Percentiles rank a stretch among this genome's conserved stretches.
These are phyloP conservation scores for Scytalidium lignicola DNA, from an alignment of 2,329 filamentous ascomycete species.

Conservation along the genomic window DNA sequence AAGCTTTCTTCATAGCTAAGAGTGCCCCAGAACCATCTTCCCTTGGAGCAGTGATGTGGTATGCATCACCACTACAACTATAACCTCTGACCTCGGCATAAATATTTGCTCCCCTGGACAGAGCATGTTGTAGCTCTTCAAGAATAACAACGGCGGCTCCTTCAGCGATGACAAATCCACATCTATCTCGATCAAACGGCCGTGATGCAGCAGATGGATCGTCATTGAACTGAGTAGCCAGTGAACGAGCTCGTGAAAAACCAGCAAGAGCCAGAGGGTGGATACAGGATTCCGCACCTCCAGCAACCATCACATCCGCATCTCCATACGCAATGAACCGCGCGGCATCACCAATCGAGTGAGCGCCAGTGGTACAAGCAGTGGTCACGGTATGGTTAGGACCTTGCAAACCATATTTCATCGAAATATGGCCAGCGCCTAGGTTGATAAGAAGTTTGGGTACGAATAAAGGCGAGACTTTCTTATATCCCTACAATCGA, in stretches of 20 bases:
- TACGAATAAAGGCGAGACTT: conserved; percentile 89
- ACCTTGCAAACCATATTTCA: conserved; percentile 83
- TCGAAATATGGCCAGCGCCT: conserved; percentile 89
- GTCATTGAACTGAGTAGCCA: conserved; percentile 77
- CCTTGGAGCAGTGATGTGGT: conserved; percentile 89
- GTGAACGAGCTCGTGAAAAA: conserved; percentile 80
- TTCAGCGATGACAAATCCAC: conserved; percentile 89
- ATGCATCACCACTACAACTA: conserved; percentile 82
- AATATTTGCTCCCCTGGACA: conserved; percentile 68
- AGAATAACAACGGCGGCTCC: conserved; percentile 83
- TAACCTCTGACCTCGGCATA: conserved; percentile 90
- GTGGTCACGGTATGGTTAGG: conserved; percentile 92
- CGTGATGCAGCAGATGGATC: conserved; percentile 67
- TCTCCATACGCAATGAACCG: conserved; percentile 88
- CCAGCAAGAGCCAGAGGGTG: conserved; percentile 90
- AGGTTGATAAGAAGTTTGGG: conserved; percentile 92
- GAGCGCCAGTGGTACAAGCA: conserved; percentile 92
- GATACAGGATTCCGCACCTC: conserved; percentile 90
- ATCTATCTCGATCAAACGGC: conserved; percentile 76
- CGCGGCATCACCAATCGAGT: conserved; percentile 91
- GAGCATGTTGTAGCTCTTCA: conserved; percentile 87
- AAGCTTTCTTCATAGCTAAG: conserved; percentile 77
- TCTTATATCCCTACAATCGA: conserved; percentile 70
- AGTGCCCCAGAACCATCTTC: conserved; percentile 78
- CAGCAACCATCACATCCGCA: conserved; percentile 93